Base-by-base conservation (phyloP, 805 yeast genomes). In the Yamadazyma kitorensis region DNA sequence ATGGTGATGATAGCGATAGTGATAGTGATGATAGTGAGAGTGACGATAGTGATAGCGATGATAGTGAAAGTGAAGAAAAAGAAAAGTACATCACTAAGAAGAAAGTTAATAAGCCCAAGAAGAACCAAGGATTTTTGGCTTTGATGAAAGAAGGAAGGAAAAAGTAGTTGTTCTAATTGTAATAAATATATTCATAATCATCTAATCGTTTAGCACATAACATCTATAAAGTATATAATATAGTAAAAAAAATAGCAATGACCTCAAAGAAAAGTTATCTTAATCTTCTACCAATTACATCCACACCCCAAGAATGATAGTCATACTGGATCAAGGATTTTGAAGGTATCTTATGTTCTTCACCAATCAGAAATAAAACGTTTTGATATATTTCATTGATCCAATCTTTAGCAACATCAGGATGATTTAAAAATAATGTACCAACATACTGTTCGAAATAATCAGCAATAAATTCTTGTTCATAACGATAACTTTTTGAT, bases 391-490 rank as follows among this genome's bases (percentile, higher is more conserved):
- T 53, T 24, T 47, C 51, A 16, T 46, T 45, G 10, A 65, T 55
- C 52, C 62, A 64, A n/a, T 33, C 27, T 37, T 56, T 58, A 3
- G 70, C 68, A 2, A 47, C 56, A 6, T 46, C 51, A 4, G 70
- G 70, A 40, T 55, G 63, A 30, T 64, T 69, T 12, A 63, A 36
- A 28, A 55, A 57, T 29, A 65, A 51, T 0, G 69, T 65, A n/a
- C 68, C 71, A n/a, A 62, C 59, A 30, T 65, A 65, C 32, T 58
- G 59, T 40, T 65, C 71, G 37, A 65, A 65, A 43, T 57, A 65
- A 38, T 65, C 71, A 1, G 63, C 71, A 21, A 64, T 48, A 39
- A 64, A 62, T 37, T 65, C 71, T 34, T 64, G 68, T 43, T 65
- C 70, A 39, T 62, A 64, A 22, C 51, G 40, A 19, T 27, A 43